Base-by-base conservation (phyloP, 768 basidiomycete species). In the Amanita muscaria region DNA sequence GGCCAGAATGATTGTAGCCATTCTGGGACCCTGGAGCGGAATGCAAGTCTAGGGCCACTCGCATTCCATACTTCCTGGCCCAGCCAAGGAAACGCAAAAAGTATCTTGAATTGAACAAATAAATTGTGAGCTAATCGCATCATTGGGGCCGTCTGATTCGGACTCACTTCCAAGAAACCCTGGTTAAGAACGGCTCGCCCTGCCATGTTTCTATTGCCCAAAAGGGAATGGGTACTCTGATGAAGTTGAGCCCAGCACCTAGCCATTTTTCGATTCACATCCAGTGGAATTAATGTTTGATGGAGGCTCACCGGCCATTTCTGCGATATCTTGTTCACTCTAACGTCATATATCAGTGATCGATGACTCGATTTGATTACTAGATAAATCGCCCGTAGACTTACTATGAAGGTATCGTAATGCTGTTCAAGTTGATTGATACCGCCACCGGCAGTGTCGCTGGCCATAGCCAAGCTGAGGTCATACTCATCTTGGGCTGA, bases 51-150 rank as follows among this genome's bases (percentile, higher is more conserved):
- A 93, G 65, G 55, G 77, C 77, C 43, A 93, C 77, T 22, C 90
- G 73, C n/a, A 93, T 52, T 1, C 90, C 90, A 58, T 93, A 93
- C 62, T 96, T 93, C 40, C 90, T 71, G 11, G 80, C 81, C 91
- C 91, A 96, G 2, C 68, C 71, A 30, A 93, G 65, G 19, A 83
- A 72, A 33, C 78, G 78, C 15, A 88, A 64, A 61, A 88, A 77
- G 63, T 89, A 88, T 46, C 76, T 79, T 51, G 29, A 11, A 9
- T 30, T 27, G n/a, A 40, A 1, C 5, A 34, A 4, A 34, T 4
- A 29, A 29, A 29, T 12, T 6, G 27, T 24, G 5, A 32, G 5
- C 29, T 22, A 34, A 42, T 16, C 11, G 14, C 14, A 33, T 2
- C 18, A 38, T 10, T 12, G 19, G 6, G 16, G 19, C 16, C 16